These are phyloP conservation scores for Aspergillus nomiae DNA, from an alignment of 2,329 filamentous ascomycete genomes.

Conservation along the genomic window DNA sequence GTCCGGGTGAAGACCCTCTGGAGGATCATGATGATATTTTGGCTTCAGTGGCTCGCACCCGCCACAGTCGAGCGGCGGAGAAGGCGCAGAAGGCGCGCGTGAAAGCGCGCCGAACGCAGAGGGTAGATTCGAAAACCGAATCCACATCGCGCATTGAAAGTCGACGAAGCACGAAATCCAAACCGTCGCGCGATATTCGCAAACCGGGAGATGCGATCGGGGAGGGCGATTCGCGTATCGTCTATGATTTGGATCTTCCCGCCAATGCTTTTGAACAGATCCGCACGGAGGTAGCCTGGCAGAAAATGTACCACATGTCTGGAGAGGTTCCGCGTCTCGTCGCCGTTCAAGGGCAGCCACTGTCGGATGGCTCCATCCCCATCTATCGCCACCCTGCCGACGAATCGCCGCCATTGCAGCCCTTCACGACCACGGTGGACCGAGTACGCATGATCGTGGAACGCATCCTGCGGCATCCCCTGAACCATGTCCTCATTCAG, in stretches of 20 bases:
- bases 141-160: constrained; percentile 12
- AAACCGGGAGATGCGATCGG: constrained; percentile 63
- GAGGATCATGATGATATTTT: constrained; percentile 21
- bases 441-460: constrained; percentile 71
- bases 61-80: constrained; percentile 21
- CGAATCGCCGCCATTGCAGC: constrained; percentile 73
- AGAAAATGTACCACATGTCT: constrained; percentile 88
- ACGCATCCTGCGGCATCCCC: constrained; percentile 69
- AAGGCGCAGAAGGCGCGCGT: constrained; percentile 21
- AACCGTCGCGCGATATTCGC: constrained; percentile 30
- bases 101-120: constrained; percentile 30
- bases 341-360: constrained; percentile 78
- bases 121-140: constrained; percentile 21
- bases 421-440: constrained; percentile 74
- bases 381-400: constrained; percentile 96
- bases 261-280: constrained; percentile 67
- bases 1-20: constrained; percentile 16
- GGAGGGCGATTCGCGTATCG: constrained; percentile 77
- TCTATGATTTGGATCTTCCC: constrained; percentile 67
- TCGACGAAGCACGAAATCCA: constrained; percentile 25
- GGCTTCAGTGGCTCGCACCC: constrained; percentile 22
- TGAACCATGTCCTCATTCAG: constrained; percentile 94
- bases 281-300: constrained; percentile 77
- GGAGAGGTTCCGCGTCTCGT: constrained; percentile 90
- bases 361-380: constrained; percentile 69